Base-by-base conservation (phyloP, 345 rosid genomes). In the Hibiscus syriacus region DNA sequence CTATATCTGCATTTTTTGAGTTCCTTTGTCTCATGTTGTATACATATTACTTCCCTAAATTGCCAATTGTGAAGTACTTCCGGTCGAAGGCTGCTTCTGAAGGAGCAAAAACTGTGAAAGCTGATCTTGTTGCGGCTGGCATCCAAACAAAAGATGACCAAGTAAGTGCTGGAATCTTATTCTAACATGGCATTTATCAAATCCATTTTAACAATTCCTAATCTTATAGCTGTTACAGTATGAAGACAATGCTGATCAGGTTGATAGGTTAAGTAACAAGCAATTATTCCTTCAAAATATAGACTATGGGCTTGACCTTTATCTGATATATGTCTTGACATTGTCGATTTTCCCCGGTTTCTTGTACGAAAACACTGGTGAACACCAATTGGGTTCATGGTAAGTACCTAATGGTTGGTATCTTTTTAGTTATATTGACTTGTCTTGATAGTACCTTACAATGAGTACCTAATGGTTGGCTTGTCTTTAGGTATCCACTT, bases 111-210 rank as follows among this genome's bases (percentile, higher is more conserved):
- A 94, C 92, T 50, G 96, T 94, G 58, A 39, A 68, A 60, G 90
- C 91, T 64, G 97, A 89, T 73, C 92, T 94, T 72, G 95, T 81
- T 26, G 96, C 97, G 29, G 95, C 87, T 64, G 96, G 98, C 46
- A 85, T 94, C 75, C 81, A 82, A 55, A 75, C 70, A 41, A 74
- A 73, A 49, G 61, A 71, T 48, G 69, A 41, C 50, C 73, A 60
- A 56, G 71, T 50, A 25, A 39, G 41, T 73, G 49, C 39, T 23
- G 22, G 4, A 36, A 23, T 17, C 57, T 46, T 22, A 49, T 36
- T 20, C 14, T 7, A 70, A 1, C 20, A 2, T 66, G 6, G 2
- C 59, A 45, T 25, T 27, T 39, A 7, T 8, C 16, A 17, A 23
- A 67, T 20, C 17, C 6, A n/a, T 3, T 25, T 22, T 46, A 14